Evolutionary conservation across 75 land plant species (phyloP).

Genomic region (Pinus tabuliformis): DNA sequence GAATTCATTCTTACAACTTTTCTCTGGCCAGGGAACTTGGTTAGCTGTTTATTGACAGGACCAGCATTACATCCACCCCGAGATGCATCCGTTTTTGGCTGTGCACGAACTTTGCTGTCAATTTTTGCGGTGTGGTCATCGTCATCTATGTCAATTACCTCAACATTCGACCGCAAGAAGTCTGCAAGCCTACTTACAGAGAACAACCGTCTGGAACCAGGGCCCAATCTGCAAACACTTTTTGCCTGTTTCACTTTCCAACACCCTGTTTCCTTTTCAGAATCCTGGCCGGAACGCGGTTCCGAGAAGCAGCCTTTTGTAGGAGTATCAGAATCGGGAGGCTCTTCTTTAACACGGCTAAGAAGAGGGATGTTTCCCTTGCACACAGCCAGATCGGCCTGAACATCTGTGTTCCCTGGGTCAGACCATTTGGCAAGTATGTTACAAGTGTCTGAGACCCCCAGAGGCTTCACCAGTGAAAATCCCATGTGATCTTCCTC

Average conservation of each 20-base stretch:
- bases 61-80: neutral
- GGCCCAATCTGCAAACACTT: neutral
- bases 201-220: neutral
- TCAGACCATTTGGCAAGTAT: neutral
- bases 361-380: neutral
- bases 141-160: neutral
- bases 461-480: too few species aligned
- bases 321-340: neutral
- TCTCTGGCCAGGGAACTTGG: conserved; percentile 2
- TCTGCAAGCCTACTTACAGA: conserved; percentile 8
- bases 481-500: too few species aligned
- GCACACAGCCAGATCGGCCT: neutral
- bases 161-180: conserved; percentile 2
- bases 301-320: neutral
- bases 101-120: neutral
- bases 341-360: neutral
- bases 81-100: neutral
- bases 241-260: neutral
- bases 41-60: neutral
- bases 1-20: conserved; percentile 4
- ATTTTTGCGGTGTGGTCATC: neutral
- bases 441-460: too few species aligned
- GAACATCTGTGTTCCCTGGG: neutral
- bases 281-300: neutral
- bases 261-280: neutral